Evolutionary conservation across 192 early-diverging fungal genomes (phyloP).

Genomic region (Haplosporangium gracile): DNA sequence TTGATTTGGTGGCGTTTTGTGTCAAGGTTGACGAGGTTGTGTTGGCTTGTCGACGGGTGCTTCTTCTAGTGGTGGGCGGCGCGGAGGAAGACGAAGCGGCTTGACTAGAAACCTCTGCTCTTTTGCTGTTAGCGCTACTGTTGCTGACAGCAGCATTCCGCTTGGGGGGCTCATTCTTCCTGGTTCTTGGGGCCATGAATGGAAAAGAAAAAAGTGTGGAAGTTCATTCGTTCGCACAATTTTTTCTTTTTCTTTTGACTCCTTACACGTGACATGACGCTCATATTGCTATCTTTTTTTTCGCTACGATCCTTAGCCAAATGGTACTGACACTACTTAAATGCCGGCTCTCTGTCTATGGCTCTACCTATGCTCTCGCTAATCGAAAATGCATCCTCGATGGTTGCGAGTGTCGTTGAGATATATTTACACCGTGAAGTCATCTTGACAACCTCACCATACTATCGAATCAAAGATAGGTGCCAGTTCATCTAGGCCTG

Average conservation of each 20-base stretch:
- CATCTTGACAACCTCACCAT: too few species aligned
- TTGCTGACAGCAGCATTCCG: neutral
- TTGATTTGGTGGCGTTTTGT: conserved; percentile 46
- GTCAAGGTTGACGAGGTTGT: conserved; percentile 14
- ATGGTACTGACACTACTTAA: too few species aligned
- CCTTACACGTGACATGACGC: neutral
- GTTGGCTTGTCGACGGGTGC: neutral
- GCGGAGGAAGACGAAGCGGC: neutral
- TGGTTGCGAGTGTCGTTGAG: too few species aligned
- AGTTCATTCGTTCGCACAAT: neutral
- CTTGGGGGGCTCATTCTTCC: conserved; percentile 16
- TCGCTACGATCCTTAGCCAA: neutral
- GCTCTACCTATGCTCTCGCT: neutral
- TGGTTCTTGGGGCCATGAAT: conserved; percentile 20
- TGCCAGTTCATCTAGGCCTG: too few species aligned
- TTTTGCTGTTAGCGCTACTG: neutral
- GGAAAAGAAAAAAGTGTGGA: neutral
- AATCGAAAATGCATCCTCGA: neutral
- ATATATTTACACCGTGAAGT: too few species aligned
- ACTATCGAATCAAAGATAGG: too few species aligned
- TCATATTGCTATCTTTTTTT: too few species aligned
- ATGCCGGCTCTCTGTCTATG: neutral
- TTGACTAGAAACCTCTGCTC: neutral
- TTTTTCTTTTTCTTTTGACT: neutral
- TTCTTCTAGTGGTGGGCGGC: neutral